Conservation (phyloP, 257 asterid genomes). For the Solanum pinnatisectum region DNA sequence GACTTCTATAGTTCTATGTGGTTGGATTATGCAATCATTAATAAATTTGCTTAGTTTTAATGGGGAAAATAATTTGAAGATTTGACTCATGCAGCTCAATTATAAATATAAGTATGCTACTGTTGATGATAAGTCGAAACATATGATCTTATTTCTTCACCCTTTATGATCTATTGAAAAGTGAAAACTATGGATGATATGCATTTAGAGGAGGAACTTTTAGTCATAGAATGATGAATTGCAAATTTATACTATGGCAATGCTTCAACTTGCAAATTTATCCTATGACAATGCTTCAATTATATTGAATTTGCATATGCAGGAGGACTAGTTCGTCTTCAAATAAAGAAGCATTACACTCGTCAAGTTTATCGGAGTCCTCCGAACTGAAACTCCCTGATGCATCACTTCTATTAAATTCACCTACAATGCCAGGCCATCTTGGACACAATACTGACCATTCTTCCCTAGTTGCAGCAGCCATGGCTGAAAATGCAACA, state of each 20-base stretch:
- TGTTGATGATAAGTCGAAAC: not conserved
- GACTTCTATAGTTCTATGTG: not conserved
- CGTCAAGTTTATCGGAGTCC: conserved; percentile 19
- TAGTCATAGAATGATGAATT: not conserved
- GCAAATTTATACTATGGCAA: not conserved
- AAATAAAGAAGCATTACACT: conserved; percentile 16
- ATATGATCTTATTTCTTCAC: not conserved
- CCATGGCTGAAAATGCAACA: conserved; percentile 66
- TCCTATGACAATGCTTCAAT: not conserved
- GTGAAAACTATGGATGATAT: not conserved
- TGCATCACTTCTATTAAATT: conserved; percentile 61
- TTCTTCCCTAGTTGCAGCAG: conserved; percentile 78
- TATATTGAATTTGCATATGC: not conserved
- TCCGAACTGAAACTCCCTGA: conserved; percentile 61
- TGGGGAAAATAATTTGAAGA: not conserved
- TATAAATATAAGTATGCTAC: not conserved
- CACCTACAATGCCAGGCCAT: conserved; percentile 44
- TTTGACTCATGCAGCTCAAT: not conserved
- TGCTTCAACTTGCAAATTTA: not conserved
- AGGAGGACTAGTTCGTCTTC: conserved; percentile 21
- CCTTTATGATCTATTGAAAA: not conserved
- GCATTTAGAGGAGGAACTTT: not conserved
- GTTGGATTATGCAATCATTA: not conserved
- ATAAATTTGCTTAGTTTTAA: not conserved
- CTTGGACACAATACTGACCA: conserved; percentile 31